Base-by-base conservation (phyloP, 148 eudicot genomes). In the Agrostemma githago region DNA sequence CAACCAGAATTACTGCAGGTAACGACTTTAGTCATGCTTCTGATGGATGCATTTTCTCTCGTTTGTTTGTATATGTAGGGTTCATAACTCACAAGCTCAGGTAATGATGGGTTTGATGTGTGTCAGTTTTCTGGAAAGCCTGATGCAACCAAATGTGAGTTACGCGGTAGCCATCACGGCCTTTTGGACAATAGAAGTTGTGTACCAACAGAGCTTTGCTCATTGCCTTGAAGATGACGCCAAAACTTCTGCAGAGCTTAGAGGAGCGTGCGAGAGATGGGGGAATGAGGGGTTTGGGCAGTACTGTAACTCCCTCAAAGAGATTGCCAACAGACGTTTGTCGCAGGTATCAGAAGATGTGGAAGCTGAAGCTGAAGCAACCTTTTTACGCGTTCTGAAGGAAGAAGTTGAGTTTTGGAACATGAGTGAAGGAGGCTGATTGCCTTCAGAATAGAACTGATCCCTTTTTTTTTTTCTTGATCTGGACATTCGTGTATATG, bases 1-100 rank as follows among this genome's bases (percentile, higher is more conserved):
- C 58, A 94, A 91, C 71, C 75, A 84, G 59, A 71, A 83, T 3
- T 94, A 94, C 68, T 88, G 97, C 88, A 94, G 97, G 98, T 93
- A 79, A 16, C 8, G 0, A 12, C 34, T 62, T 62, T 21, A 9
- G 19, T 10, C 17, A 38, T 2, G 17, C 65, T 57, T 20, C 14
- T 62, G 15, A 16, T 15, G 10, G 68, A 38, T 2, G 46, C 39
- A 5, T 71, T 77, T 43, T n/a, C 39, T 61, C 60, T 58, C 21
- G n/a, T 20, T 26, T n/a, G 57, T 20, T 8, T 51, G 34, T 7
- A 43, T 43, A 43, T 43, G 37, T 38, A 12, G 16, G 14, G 14
- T 4, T 19, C 0, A 53, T 68, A 12, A 46, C 20, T 16, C 37
- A 21, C 57, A 66, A 66, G 60, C 37, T 15, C 5, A 66, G 62